Evolutionary conservation across 345 rosid genomes (phyloP).

Genomic region (Clarkia xantiana): DNA sequence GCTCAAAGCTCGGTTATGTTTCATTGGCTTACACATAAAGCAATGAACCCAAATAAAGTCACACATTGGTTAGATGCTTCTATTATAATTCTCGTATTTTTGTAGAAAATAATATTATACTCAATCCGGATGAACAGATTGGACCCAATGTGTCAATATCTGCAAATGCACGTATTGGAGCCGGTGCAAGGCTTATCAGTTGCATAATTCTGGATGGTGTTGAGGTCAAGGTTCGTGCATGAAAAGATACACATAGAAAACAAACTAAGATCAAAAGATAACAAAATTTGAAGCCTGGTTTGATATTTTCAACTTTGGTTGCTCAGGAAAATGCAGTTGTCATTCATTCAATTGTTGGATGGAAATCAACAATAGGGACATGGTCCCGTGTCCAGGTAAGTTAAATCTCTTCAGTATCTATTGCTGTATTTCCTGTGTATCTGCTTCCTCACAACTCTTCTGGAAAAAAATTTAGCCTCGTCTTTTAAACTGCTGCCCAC

Average conservation of each 20-base stretch:
- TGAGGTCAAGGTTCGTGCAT: conserved; percentile 56
- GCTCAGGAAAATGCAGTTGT: conserved; percentile 87
- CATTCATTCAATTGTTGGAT: conserved; percentile 67
- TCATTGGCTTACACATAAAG: no score
- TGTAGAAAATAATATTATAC: background rate
- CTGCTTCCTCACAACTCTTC: background rate
- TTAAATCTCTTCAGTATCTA: conserved; percentile 4
- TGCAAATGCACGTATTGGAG: conserved; percentile 87
- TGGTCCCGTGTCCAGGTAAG: conserved; percentile 97
- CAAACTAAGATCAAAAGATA: conserved; percentile 1
- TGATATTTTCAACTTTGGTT: conserved; percentile 8
- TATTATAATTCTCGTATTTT: background rate
- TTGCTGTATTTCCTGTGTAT: conserved; percentile 9
- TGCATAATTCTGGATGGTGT: conserved; percentile 90
- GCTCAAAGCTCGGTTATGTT: no score
- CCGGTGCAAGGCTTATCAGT: conserved; percentile 80
- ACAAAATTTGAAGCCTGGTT: conserved; percentile 1
- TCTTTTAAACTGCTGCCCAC: no score
- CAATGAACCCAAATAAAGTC: no score
- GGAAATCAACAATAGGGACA: conserved; percentile 87
- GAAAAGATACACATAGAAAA: background rate
- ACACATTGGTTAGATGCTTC: background rate
- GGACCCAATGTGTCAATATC: conserved; percentile 89
- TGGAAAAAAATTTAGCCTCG: no score
- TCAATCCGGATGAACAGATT: conserved; percentile 33